A percentile compares a stretch with the other conserved stretches of the same genome.
Evolutionary conservation across 2,329 filamentous ascomycete genomes (phyloP).

Genomic region (Sarocladiaceae sp.): DNA sequence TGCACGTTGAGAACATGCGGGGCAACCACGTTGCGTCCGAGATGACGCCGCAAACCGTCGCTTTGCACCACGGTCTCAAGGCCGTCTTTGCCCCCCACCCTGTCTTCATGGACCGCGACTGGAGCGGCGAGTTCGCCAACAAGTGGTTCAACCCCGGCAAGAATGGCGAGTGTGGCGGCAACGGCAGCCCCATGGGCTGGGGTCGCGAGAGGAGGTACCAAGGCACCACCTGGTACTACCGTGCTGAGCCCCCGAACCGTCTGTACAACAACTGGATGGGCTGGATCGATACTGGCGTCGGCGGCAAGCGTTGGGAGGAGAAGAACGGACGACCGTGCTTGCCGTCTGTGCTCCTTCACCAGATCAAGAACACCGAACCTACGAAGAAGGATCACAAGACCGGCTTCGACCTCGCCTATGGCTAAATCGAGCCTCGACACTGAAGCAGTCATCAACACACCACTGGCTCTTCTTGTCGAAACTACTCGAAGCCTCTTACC

Average conservation of each 20-base stretch:
- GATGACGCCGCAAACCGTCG: conserved; percentile 71
- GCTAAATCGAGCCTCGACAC: conserved; percentile 21
- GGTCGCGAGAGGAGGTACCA: conserved; percentile 53
- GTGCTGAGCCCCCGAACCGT: conserved; percentile 51
- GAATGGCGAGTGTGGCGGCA: conserved; percentile 48
- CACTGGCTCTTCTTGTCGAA: neutral
- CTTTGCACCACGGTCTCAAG: conserved; percentile 74
- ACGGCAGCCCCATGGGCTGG: conserved; percentile 55
- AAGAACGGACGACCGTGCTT: conserved; percentile 52
- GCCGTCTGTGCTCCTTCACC: conserved; percentile 55
- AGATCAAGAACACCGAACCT: conserved; percentile 53
- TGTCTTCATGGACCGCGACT: conserved; percentile 73
- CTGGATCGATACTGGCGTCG: conserved; percentile 50
- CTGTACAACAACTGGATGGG: conserved; percentile 63
- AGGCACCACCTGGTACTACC: conserved; percentile 59
- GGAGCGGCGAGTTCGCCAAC: conserved; percentile 50
- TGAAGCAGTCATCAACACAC: neutral
- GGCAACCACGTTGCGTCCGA: conserved; percentile 76
- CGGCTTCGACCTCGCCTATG: conserved; percentile 32
- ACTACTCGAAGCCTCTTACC: neutral
- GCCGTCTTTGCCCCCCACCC: conserved; percentile 75
- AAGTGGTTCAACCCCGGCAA: conserved; percentile 58
- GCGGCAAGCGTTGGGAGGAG: conserved; percentile 53
- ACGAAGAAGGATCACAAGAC: conserved; percentile 40
- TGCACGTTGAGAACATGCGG: conserved; percentile 71